Conservation (phyloP, 2,329 filamentous ascomycete species). For the Zymoseptoria pseudotritici region DNA sequence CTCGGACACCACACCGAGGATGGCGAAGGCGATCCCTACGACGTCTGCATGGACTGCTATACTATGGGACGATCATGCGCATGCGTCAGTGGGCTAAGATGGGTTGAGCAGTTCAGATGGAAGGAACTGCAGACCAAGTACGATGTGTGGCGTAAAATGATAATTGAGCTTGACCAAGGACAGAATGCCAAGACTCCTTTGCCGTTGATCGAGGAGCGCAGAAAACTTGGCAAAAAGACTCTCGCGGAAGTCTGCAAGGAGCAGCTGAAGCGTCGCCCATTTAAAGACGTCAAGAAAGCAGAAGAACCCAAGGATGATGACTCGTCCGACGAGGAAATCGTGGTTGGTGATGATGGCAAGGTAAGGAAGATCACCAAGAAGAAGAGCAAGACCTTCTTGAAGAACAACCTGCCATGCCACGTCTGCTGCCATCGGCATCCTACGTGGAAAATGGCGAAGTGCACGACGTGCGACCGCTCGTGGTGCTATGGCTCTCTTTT, state of each 20-base stretch:
- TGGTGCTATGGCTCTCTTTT: constrained; percentile 95
- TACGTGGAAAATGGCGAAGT: constrained; percentile 76
- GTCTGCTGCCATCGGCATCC: constrained; percentile 75
- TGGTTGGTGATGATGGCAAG: constrained; percentile 57
- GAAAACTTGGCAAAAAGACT: constrained; percentile 63
- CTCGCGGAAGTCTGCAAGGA: constrained; percentile 92
- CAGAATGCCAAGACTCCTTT: constrained; percentile 59
- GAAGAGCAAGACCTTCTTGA: constrained; percentile 44
- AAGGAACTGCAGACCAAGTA: constrained; percentile 67
- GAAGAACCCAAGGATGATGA: constrained; percentile 35
- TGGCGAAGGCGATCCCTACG: constrained; percentile 76
- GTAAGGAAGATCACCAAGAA: constrained; percentile 59
- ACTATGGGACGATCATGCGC: constrained; percentile 91
- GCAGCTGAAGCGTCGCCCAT: constrained; percentile 71
- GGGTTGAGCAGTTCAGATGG: constrained; percentile 93
- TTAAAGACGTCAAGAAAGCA: constrained; percentile 68
- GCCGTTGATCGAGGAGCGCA: constrained; percentile 62
- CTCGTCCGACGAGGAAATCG: constrained; percentile 45
- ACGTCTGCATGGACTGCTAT: constrained; percentile 97
- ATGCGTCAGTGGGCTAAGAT: constrained; percentile 76
- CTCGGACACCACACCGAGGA: constrained; percentile 48
- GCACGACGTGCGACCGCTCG: constrained; percentile 63
- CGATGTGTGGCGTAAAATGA: constrained; percentile 71
- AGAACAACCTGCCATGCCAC: constrained; percentile 59
- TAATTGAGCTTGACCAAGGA: constrained; percentile 65